Conservation (phyloP, 208 protist genomes). For the Acanthamoeba sp. region DNA sequence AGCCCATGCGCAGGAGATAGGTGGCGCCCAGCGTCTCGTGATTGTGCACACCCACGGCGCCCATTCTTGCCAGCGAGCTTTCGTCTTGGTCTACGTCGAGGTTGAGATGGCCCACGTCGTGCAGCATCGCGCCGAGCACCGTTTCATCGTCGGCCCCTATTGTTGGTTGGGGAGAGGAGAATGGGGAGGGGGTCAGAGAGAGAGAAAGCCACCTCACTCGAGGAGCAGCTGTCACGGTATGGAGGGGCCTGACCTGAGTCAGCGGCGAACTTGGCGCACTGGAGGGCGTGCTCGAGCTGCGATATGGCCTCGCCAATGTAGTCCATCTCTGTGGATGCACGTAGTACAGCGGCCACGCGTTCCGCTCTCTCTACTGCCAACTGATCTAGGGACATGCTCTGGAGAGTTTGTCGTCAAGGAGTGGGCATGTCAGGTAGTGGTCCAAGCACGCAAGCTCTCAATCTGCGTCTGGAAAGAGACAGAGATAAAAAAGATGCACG, state of each 20-base stretch:
- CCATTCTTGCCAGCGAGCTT: constrained; percentile 8
- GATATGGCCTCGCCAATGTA: constrained; percentile 67
- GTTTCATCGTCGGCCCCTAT: constrained; percentile 54
- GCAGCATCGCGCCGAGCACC: constrained; percentile 54
- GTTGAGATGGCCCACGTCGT: constrained; percentile 53
- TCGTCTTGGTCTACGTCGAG: background rate
- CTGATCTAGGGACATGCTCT: no score
- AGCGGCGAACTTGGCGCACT: constrained; percentile 70
- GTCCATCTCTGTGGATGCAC: background rate
- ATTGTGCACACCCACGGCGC: background rate
- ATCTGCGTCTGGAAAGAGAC: no score
- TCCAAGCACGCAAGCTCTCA: no score
- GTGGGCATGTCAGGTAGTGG: no score
- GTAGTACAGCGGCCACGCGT: background rate
- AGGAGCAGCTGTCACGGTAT: background rate
- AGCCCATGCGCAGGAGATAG: constrained; percentile 46
- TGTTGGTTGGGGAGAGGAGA: background rate
- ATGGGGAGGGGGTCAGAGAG: background rate
- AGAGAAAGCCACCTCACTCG: background rate
- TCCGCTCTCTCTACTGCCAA: background rate
- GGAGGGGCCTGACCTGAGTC: constrained; percentile 6
- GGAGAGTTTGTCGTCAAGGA: background rate
- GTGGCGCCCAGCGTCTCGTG: constrained; percentile 33
- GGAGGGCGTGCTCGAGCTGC: constrained; percentile 71
- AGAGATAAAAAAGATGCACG: no score